Conservation (phyloP, 768 basidiomycete genomes). For the Serendipita sp. region DNA sequence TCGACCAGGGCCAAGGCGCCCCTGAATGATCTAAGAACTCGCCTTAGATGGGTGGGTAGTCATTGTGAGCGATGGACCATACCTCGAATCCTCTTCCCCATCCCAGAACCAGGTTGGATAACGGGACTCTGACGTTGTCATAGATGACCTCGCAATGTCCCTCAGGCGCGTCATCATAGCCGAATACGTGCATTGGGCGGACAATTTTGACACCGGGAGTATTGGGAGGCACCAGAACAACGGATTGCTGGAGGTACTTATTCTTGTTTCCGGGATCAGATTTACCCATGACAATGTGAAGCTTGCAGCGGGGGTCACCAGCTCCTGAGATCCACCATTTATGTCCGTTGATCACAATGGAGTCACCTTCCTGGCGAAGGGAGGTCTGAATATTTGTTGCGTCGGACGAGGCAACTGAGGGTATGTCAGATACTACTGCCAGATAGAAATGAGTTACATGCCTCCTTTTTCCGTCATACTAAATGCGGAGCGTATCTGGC, state of each 20-base stretch:
- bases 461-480: constrained; percentile 94
- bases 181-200: constrained; percentile 87
- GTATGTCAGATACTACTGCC: background rate
- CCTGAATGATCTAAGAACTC: constrained; percentile 69
- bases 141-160: constrained; percentile 95
- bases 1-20: constrained; percentile 88
- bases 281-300: constrained; percentile 92
- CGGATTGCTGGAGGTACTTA: constrained; percentile 72
- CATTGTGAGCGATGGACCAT: constrained; percentile 7
- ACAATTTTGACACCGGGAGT: constrained; percentile 75
- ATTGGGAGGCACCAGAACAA: constrained; percentile 86
- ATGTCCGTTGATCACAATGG: constrained; percentile 88
- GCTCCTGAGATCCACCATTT: constrained; percentile 99
- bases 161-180: constrained; percentile 90
- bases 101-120: constrained; percentile 68
- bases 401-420: constrained; percentile 73
- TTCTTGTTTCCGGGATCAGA: constrained; percentile 73
- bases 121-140: constrained; percentile 80
- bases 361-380: constrained; percentile 64
- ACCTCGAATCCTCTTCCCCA: constrained; percentile 95
- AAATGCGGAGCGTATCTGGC: constrained; percentile 87
- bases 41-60: background rate
- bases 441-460: constrained; percentile 19
- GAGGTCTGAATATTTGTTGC: constrained; percentile 89
- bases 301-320: constrained; percentile 73